A percentile compares a stretch with the other conserved stretches of the same genome.
These are phyloP conservation scores for Penicillium silybi DNA, from an alignment of 495 filamentous ascomycete genomes.

Conservation along the genomic window DNA sequence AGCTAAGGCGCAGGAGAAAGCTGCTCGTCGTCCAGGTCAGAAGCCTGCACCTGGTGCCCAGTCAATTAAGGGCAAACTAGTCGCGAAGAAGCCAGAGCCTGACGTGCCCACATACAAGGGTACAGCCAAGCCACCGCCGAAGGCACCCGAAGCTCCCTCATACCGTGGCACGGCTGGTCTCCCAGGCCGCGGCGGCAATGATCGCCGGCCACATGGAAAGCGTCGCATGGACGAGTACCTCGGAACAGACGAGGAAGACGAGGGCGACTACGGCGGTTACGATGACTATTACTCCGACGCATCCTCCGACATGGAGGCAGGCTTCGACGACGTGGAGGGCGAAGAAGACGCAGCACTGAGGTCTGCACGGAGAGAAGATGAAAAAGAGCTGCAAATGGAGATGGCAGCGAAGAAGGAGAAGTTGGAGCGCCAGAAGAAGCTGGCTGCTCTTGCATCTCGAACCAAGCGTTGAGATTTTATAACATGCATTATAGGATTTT, in stretches of 20 bases:
- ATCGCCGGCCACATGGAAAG: slow-evolving; percentile 36
- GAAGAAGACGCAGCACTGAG: slow-evolving; percentile 53
- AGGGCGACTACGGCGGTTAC: slow-evolving; percentile 45
- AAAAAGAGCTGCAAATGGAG: slow-evolving; percentile 52
- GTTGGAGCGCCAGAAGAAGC: slow-evolving; percentile 49
- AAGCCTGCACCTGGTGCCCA: slow-evolving; percentile 13
- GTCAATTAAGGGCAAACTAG: slow-evolving; percentile 13
- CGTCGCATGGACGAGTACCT: slow-evolving; percentile 44
- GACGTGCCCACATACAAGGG: slow-evolving; percentile 47
- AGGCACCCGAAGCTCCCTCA: slow-evolving; percentile 27
- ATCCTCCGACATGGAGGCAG: slow-evolving; percentile 66
- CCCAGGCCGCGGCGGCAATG: slow-evolving; percentile 22
- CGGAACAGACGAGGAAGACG: slow-evolving; percentile 46
- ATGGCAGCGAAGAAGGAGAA: slow-evolving; percentile 53
- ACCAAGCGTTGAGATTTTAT: slow-evolving; percentile 22
- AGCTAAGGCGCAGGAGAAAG: slow-evolving; percentile 32
- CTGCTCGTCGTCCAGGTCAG: slow-evolving; percentile 18
- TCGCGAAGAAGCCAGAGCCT: slow-evolving; percentile 23
- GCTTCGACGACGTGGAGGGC: slow-evolving; percentile 52
- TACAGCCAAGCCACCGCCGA: slow-evolving; percentile 43
- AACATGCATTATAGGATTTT: slow-evolving; percentile 8
- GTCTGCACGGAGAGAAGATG: slow-evolving; percentile 55
- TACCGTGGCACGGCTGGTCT: slow-evolving; percentile 57
- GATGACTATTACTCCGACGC: slow-evolving; percentile 54
- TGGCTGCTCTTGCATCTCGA: slow-evolving; percentile 44